Evolutionary conservation across 108 stramenopile genomes (phyloP), one percentile per base, ranked within the genome.

Genomic region (Nitzschia palea): DNA sequence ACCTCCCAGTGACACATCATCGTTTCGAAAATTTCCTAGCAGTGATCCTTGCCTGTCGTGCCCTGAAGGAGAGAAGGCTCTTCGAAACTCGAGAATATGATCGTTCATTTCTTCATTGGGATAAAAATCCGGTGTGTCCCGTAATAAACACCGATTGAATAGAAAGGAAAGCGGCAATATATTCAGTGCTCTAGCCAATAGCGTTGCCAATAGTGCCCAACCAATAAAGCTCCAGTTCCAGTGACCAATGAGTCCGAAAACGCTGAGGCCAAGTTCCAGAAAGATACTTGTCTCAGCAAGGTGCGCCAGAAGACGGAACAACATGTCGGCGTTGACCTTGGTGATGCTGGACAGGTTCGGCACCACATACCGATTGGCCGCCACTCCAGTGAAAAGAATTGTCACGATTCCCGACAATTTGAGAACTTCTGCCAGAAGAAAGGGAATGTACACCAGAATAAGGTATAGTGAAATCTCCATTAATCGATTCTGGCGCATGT

Each of bases 361-460:
- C 10, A 64, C 68, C 9, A 73, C 78, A 70, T 90, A 94, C 4
- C 75, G 67, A 47, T 85, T 70, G 22, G 76, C 81, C 3, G 80
- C 56, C 8, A 96, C 80, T 20, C 87, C 95, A 3, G 89, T 89
- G 67, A 96, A 89, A 15, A 96, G 78, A 44, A 94, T 93, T 17
- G 89, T 80, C 23, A 96, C 95, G 60, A 96, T 94, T 12, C 95
- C 95, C 22, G 74, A 77, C 20, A 96, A 33, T 36, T 83, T 68
- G 9, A 91, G 32, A 26, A 86, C 64, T 70, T 93, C 84, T 25
- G 92, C 87, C 17, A 91, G 44, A 22, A 90, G 52, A 70, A 85
- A 90, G 6, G 93, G 88, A 8, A 90, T 52, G 73, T 90, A 96
- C 52, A 91, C 73, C 59, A 86, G 44, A 9, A 87, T 35, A 5